Base-by-base conservation (phyloP, 306 rosid species). In the Senna siamea region DNA sequence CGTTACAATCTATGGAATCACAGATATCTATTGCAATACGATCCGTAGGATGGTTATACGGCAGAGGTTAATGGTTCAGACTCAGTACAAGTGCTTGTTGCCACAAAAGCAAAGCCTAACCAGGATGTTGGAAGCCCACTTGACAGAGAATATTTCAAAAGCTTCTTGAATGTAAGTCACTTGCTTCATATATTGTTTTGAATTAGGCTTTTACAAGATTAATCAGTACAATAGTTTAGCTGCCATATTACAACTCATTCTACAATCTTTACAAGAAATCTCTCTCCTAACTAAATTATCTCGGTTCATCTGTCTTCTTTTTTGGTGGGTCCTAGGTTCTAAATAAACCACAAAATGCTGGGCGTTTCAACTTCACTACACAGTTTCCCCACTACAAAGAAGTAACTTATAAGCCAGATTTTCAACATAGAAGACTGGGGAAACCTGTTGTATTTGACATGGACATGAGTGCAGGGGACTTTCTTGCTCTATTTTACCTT, bases 401-500 rank as follows among this genome's bases (percentile, higher is more conserved):
- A 85, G 85, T 81, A 48, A 60, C 81, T 14, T 84, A 84, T 71
- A 83, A 8, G 76, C 97, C 96, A 83, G 64, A 84, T 76, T 83
- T 89, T 72, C 23, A 62, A 44, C 76, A 81, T 15, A 85, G 18
- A 71, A 77, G 26, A 81, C 69, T 83, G 26, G 99, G 99, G 13
- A 94, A 84, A 77, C 82, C 92, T 72, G 78, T 94, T 76, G 85
- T 94, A 52, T 89, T 94, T 73, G 99, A 94, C 80, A 92, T 90
- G 96, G 99, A 94, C 84, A 94, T 94, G 99, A 94, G 99, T 70
- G 85, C 88, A 35, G 99, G 99, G 78, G 99, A 94, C 59, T 92
- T 94, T 79, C 92, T 90, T 40, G 88, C 97, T 65, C 81, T 94
- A 64, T 85, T 88, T 68, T 94, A 88, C 80, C 92, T 94, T 74